Evolutionary conservation across 2,329 filamentous ascomycete genomes (phyloP), one percentile per base, ranked within the genome.

Genomic region (Diaporthe sp.): DNA sequence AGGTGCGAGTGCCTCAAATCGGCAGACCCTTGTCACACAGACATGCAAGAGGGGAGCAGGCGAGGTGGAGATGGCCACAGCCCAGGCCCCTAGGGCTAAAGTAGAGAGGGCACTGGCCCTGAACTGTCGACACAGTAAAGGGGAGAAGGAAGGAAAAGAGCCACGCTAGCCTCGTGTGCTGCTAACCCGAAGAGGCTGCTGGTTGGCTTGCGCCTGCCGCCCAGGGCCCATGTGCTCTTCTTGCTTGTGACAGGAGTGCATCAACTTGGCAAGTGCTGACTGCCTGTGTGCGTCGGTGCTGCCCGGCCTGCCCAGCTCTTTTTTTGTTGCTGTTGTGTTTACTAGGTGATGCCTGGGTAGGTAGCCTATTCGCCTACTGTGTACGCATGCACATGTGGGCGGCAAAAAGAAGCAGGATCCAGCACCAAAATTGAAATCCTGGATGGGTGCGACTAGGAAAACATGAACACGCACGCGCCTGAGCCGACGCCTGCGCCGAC

Each of bases 1-100:
- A 44, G 66, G 42, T 27, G 42, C 32, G 51, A 50, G 71, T 61
- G 63, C 65, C 37, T 70, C 73, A 72, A 69, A 55, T 44, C 69
- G 72, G 68, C 50, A 66, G 42, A 35, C 37, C 72, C 56, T 66
- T 25, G 44, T 53, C 63, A 39, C 63, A 68, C 63, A 68, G 63
- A 51, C 58, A 51, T 50, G 71, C 30, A 39, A 22, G 44, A 42
- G 32, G 37, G 59, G 59, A 56, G 27, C 39, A 63, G 44, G 39
- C 50, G 19, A 42, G 30, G 61, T 53, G 63, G 47, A n/a, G 63
- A 51, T 44, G 42, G 19, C 59, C 27, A 65, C 59, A 65, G 59
- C 59, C 44, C 42, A 32, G 55, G 55, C 55, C 55, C 32, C 55
- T 12, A 30, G 51, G 22, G 51, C 51, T 32, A 30, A 42, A 42